phyloP scores from a whole-genome alignment of 2,329 filamentous ascomycete genomes.

The Pseudocercospora eumusae region DNA sequence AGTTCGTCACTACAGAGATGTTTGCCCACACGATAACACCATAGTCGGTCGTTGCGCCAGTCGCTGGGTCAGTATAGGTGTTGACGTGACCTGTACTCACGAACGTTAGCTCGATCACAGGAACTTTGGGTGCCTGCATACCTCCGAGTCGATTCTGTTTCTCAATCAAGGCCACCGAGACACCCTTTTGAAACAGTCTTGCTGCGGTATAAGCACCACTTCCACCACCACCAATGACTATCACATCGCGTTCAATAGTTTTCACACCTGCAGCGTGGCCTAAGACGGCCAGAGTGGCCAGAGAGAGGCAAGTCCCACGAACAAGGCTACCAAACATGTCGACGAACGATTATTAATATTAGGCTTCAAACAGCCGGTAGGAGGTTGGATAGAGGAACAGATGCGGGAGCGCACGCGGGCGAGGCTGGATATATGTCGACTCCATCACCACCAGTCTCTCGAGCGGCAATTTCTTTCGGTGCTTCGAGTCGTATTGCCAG shows the following conservation, averaged over 20 bases:
- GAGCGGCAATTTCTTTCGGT: neutral
- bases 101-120: neutral
- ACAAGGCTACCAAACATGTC: neutral
- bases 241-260: constrained; percentile 32
- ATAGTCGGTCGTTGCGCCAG: constrained; percentile 41
- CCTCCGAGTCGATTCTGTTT: constrained; percentile 43
- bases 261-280: neutral
- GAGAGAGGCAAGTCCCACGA: neutral
- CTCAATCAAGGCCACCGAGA: constrained; percentile 46
- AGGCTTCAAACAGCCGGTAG: neutral
- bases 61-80: constrained; percentile 48
- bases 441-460: neutral
- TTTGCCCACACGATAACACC: constrained; percentile 48
- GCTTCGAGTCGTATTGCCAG: neutral
- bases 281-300: neutral
- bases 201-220: constrained; percentile 46
- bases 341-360: neutral
- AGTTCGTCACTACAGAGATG: constrained; percentile 45
- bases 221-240: constrained; percentile 48
- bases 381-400: neutral
- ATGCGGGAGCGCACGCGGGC: neutral
- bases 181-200: constrained; percentile 41
- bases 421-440: neutral
- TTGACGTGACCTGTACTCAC: constrained; percentile 48
- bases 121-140: neutral